A percentile compares a stretch with the other conserved stretches of the same genome.
phyloP scores from a whole-genome alignment of 2,329 filamentous ascomycete genomes.

The Colletotrichum musae region DNA sequence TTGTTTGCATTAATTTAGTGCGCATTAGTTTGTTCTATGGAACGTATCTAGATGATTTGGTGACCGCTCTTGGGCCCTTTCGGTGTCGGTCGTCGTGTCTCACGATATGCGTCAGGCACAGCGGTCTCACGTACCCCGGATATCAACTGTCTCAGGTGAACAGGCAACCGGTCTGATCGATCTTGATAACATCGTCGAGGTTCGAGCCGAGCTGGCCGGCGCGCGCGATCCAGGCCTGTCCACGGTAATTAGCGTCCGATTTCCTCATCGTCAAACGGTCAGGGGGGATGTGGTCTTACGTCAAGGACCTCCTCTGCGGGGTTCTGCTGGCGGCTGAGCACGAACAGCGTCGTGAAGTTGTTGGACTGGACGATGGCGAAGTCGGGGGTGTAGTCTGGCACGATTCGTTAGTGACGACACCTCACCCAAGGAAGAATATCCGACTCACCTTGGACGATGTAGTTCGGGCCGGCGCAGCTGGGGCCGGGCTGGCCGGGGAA shows the following conservation, averaged over 20 bases:
- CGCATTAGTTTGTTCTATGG: neutral
- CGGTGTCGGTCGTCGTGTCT: neutral
- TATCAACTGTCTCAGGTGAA: slow-evolving; percentile 40
- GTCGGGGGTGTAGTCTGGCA: slow-evolving; percentile 48
- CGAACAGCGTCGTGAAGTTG: slow-evolving; percentile 51
- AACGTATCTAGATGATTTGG: slow-evolving; percentile 3
- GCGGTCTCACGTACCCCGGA: neutral
- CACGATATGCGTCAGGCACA: slow-evolving; percentile 33
- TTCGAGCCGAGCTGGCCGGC: slow-evolving; percentile 46
- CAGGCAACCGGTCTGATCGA: slow-evolving; percentile 46
- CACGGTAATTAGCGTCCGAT: too few species aligned
- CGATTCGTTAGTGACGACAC: accelerated
- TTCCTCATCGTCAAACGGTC: too few species aligned
- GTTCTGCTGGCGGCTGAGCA: slow-evolving; percentile 50
- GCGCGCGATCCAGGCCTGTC: slow-evolving; percentile 46
- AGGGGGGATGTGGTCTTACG: slow-evolving; percentile 42
- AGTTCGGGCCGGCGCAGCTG: slow-evolving; percentile 51
- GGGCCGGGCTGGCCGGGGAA: slow-evolving; percentile 49
- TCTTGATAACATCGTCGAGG: slow-evolving; percentile 47
- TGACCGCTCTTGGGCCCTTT: slow-evolving; percentile 9
- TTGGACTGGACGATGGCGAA: slow-evolving; percentile 51
- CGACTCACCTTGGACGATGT: slow-evolving; percentile 50
- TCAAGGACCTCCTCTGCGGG: slow-evolving; percentile 47
- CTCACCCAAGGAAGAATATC: neutral
- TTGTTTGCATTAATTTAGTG: neutral